Evolutionary conservation across 2,329 filamentous ascomycete genomes (phyloP).

Genomic region (Talaromyces sp.): DNA sequence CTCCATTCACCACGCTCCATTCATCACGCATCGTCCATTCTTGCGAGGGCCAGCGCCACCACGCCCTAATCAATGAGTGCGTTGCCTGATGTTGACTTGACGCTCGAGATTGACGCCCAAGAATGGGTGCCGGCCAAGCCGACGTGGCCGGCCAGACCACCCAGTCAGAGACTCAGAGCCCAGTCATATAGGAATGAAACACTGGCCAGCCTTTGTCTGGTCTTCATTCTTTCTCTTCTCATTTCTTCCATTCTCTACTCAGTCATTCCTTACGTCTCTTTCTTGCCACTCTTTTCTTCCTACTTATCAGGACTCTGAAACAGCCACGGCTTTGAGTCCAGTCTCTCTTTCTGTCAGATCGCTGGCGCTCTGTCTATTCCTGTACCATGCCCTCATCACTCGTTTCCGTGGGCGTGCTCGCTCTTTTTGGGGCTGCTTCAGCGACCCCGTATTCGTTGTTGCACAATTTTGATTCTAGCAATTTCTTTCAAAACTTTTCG

Average conservation of each 20-base stretch:
- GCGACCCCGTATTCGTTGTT: conserved; percentile 32
- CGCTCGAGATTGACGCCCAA: no score
- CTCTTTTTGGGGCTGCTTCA: conserved; percentile 24
- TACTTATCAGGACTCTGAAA: not conserved
- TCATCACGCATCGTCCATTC: not conserved
- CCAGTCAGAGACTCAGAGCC: no score
- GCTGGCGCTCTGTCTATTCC: not conserved
- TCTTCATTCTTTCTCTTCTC: not conserved
- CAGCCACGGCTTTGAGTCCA: not conserved
- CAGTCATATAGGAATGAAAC: not conserved
- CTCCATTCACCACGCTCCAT: not conserved
- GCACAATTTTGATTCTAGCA: conserved; percentile 40
- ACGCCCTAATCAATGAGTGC: not conserved
- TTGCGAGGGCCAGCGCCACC: not conserved
- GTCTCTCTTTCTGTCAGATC: not conserved
- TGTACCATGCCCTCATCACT: conserved; percentile 20
- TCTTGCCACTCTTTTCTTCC: no score
- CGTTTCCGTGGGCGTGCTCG: conserved; percentile 21
- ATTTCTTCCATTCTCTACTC: not conserved
- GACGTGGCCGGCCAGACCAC: not conserved
- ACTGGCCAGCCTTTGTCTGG: not conserved
- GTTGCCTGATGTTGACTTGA: not conserved
- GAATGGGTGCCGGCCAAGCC: not conserved
- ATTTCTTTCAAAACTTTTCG: conserved; percentile 47
- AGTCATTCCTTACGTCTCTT: no score